Percentiles rank a stretch among this genome's conserved stretches.
Evolutionary conservation across 345 rosid species (phyloP).

Genomic region (Aquilaria yunnanensis): DNA sequence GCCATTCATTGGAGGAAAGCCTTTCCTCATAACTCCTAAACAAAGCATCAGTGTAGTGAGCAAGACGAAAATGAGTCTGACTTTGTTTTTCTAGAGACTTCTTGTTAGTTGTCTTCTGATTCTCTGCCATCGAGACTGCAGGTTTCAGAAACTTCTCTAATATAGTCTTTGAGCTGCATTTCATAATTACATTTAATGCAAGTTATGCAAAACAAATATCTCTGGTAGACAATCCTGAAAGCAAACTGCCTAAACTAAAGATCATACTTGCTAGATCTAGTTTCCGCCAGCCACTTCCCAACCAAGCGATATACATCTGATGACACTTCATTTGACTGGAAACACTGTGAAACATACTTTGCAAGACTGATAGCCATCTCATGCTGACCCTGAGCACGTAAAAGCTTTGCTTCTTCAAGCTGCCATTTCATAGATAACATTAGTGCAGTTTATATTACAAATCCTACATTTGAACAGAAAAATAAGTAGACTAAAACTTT

Average conservation of each 20-base stretch:
- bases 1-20: constrained; percentile 90
- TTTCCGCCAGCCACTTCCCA: constrained; percentile 98
- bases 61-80: constrained; percentile 84
- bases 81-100: constrained; percentile 66
- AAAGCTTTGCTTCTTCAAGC: constrained; percentile 95
- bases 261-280: constrained; percentile 87
- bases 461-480: too few relatives aligned
- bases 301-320: constrained; percentile 77
- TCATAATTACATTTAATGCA: neutral
- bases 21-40: constrained; percentile 89
- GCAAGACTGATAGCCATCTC: constrained; percentile 95
- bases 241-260: constrained; percentile 12
- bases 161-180: constrained; percentile 86
- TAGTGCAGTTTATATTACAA: neutral
- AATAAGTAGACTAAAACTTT: too few relatives aligned
- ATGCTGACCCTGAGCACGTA: constrained; percentile 89
- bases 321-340: constrained; percentile 51
- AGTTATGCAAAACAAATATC: constrained; percentile 9
- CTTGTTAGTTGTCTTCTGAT: constrained; percentile 40
- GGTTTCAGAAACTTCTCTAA: constrained; percentile 88
- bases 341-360: constrained; percentile 63
- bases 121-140: constrained; percentile 77
- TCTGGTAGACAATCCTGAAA: constrained; percentile 10
- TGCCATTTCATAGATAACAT: constrained; percentile 23
- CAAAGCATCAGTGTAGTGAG: constrained; percentile 91